phyloP scores from a whole-genome alignment of 169 alveolate genomes.

The Amoebophrya sp. region DNA sequence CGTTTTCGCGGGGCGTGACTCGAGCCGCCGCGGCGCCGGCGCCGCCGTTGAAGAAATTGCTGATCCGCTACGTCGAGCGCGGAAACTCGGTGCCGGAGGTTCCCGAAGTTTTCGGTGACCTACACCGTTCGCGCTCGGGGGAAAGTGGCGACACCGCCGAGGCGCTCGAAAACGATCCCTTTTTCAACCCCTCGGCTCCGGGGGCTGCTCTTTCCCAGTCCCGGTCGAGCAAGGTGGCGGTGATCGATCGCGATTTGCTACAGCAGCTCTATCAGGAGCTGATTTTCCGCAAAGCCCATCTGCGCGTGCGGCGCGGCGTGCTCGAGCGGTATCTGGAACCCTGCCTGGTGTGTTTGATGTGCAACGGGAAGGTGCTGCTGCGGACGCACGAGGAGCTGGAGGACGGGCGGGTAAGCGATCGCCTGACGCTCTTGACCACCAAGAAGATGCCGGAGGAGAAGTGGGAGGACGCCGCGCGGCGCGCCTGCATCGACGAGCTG shows the following conservation, averaged over 20 bases:
- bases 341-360: neutral
- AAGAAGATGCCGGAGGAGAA: neutral
- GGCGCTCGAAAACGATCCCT: no score
- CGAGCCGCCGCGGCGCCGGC: no score
- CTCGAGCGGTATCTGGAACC: neutral
- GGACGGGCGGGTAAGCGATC: neutral
- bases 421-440: neutral
- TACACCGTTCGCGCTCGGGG: no score
- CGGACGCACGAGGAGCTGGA: constrained; percentile 27
- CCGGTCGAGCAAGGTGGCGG: neutral
- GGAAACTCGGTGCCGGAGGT: no score
- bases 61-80: no score
- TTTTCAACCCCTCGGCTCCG: no score
- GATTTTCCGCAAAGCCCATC: neutral
- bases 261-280: neutral
- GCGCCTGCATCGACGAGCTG: neutral
- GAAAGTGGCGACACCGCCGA: no score
- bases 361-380: neutral
- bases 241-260: neutral
- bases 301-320: constrained; percentile 11
- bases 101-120: no score
- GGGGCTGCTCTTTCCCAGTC: no score
- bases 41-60: no score
- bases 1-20: no score
- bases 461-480: neutral